Evolutionary conservation across 768 basidiomycete species (phyloP), one percentile per base, ranked within the genome.

Genomic region (Lentinula raphanica): DNA sequence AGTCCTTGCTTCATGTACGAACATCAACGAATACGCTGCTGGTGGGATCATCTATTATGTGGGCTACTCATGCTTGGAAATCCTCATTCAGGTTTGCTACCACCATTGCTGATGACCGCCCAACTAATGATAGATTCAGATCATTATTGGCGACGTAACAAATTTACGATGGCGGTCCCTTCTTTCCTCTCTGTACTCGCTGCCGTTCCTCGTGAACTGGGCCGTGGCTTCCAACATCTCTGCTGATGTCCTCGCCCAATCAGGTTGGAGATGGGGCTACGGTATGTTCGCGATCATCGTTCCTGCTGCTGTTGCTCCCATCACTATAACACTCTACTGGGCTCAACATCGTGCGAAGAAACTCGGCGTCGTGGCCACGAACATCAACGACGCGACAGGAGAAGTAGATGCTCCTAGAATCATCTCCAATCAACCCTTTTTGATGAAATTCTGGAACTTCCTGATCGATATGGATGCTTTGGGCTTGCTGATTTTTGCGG

Each of bases 201-300:
- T 70, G 23, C 78, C 78, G 9, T 79, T 77, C 67, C 65, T 79
- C 49, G 63, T 79, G 56, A 79, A 79, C 59, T 74, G 65, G 17
- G 79, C 75, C 60, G 65, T 79, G 55, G 76, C 75, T 32, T 65
- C 75, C 8, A 73, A 74, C 61, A 72, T 79, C 53, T 69, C 75
- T 35, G 58, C 73, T 15, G 54, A 56, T 17, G 54, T 56, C 21
- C 54, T 56, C 12, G 66, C 69, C 57, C 66, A 68, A 54, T 58
- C 63, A 17, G 72, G 72, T 12, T 79, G 78, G 79, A 67, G 78
- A 59, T 79, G 78, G 78, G 79, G 78, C 11, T 67, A 71, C 46
- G 66, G 61, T 8, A 70, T 70, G 66, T 74, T 75, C 59, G 69
- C 69, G 29, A 68, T 76, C 53, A 60, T 77, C 27, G 63, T 73